Evolutionary conservation across 1,284 basidiomycete species (phyloP).

Genomic region (Anthracocystis panici-leucophaei): DNA sequence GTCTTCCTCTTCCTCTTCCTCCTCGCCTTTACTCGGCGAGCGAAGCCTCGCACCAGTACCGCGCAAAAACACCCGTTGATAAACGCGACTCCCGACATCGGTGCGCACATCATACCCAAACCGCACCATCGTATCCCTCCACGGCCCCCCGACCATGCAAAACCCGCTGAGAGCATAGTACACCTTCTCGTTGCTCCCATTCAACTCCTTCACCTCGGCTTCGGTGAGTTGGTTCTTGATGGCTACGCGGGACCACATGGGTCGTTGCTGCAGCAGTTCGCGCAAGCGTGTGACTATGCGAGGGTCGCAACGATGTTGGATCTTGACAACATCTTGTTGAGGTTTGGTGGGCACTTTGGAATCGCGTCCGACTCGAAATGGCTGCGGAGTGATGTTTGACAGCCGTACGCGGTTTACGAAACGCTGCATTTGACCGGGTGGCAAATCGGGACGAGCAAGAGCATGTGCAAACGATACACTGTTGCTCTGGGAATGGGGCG

Average conservation of each 20-base stretch:
- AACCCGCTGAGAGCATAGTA: conserved; percentile 75
- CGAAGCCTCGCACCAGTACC: conserved; percentile 6
- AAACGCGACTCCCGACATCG: conserved; percentile 78
- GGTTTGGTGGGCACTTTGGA: conserved; percentile 23
- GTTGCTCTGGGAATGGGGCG: background rate
- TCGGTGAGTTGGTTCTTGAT: conserved; percentile 84
- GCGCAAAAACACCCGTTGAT: conserved; percentile 55
- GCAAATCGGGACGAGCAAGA: conserved; percentile 1
- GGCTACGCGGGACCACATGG: conserved; percentile 87
- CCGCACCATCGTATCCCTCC: conserved; percentile 87
- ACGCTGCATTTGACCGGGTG: conserved; percentile 20
- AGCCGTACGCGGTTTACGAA: conserved; percentile 45
- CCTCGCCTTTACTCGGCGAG: background rate
- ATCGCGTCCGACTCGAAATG: conserved; percentile 28
- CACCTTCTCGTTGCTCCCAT: conserved; percentile 66
- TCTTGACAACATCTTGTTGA: conserved; percentile 26
- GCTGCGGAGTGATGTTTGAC: conserved; percentile 45
- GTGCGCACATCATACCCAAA: conserved; percentile 90
- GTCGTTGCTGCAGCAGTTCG: conserved; percentile 74
- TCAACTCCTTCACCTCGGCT: conserved; percentile 77
- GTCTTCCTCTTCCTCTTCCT: background rate
- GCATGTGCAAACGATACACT: conserved; percentile 16
- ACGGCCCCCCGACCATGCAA: conserved; percentile 92
- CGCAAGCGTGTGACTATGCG: conserved; percentile 16
- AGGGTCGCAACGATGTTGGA: conserved; percentile 35